A percentile compares a stretch with the other conserved stretches of the same genome.
Conservation (phyloP, 1,284 basidiomycete genomes). For the Xanthoconium separans region DNA sequence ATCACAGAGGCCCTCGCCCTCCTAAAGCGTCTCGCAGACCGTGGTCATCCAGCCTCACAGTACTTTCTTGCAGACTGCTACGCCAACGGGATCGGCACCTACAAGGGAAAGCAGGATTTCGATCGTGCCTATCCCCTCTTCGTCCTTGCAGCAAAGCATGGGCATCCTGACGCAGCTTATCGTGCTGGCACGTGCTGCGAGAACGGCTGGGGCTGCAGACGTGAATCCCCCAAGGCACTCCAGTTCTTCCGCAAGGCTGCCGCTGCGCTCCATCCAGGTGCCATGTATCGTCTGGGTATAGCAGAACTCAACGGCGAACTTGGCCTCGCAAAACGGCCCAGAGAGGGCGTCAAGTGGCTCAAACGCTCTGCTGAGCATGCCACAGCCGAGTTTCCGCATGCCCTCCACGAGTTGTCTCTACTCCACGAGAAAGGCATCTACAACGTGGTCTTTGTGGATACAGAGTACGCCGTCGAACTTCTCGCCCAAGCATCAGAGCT, state of each 20-base stretch:
- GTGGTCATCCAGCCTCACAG: constrained; percentile 92
- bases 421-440: constrained; percentile 95
- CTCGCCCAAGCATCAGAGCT: constrained; percentile 94
- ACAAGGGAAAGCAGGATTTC: constrained; percentile 90
- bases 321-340: constrained; percentile 81
- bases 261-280: constrained; percentile 87
- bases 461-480: constrained; percentile 93
- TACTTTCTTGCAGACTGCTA: constrained; percentile 98
- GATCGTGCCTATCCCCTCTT: constrained; percentile 96
- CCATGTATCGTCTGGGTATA: constrained; percentile 95
- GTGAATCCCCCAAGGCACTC: constrained; percentile 89
- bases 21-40: constrained; percentile 88
- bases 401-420: constrained; percentile 92
- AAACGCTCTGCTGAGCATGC: constrained; percentile 96
- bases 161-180: constrained; percentile 96
- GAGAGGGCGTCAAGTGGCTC: constrained; percentile 98
- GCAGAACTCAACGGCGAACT: constrained; percentile 97
- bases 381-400: constrained; percentile 94
- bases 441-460: constrained; percentile 95
- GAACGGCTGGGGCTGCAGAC: constrained; percentile 97
- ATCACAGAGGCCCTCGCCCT: constrained; percentile 83
- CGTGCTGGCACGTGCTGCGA: constrained; percentile 97
- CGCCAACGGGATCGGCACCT: constrained; percentile 93
- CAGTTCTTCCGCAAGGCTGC: constrained; percentile 95
- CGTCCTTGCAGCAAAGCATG: constrained; percentile 95